Base-by-base conservation (phyloP, 139 green algal species). In the Pycnococcus provasolii region DNA sequence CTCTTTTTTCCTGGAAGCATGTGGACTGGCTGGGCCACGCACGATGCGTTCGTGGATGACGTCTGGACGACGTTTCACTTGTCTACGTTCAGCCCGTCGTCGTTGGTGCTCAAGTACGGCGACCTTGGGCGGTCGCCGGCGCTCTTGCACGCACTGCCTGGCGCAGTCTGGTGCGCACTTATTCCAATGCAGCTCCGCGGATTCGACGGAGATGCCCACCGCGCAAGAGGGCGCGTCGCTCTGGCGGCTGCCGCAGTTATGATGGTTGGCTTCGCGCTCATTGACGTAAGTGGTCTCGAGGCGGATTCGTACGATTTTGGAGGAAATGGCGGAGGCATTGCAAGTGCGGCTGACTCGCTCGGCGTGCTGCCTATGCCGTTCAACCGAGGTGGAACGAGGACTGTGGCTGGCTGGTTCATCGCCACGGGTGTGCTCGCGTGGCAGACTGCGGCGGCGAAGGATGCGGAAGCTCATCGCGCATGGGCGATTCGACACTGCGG, bases 251-350 rank as follows among this genome's bases (percentile, higher is more conserved):
- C 58, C 11, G 58, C 42, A 4, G 37, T 37, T 6, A 26, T 64
- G 13, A 64, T 64, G 58, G 7, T 53, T 4, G 58, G 58, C 7
- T 64, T 50, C 42, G 58, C 58, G 8, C 58, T 64, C 58, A 64
- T 64, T 39, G 58, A 64, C 58, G 58, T 13, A 4, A 50, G 40
- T 39, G 58, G 58, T 6, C 15, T 64, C 13, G 11, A 26, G 37
- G 58, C 58, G 6, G 58, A 64, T 39, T 6, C 47, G 4, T 13
- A 53, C 42, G 58, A 64, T 39, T 64, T 64, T 64, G n/a, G 37
- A 26, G 58, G 58, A 13, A 26, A 64, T 39, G 13, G 13, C 11
- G 58, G 58, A 4, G 58, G 58, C 6, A 7, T 64, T 4, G 58
- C 58, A 4, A 39, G 47, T 39, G 42, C 58, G 7, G 3, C 47